phyloP scores from a whole-genome alignment of 441 rosid genomes.

The Pelargonium cotyledonis region DNA sequence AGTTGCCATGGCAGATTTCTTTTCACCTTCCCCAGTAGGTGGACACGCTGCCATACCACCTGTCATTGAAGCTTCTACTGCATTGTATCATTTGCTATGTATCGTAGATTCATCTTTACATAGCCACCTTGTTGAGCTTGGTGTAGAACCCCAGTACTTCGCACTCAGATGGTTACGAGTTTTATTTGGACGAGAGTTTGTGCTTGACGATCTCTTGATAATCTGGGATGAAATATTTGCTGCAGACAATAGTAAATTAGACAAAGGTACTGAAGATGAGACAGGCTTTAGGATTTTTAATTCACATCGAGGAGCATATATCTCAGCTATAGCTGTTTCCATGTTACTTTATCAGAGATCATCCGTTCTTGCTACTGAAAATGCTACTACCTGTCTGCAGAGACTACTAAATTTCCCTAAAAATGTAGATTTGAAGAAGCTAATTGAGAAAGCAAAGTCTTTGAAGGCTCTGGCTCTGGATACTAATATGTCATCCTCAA shows the following conservation, averaged over 20 bases:
- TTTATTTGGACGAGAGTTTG: slow-evolving; percentile 83
- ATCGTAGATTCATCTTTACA: slow-evolving; percentile 74
- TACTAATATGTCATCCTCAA: slow-evolving; percentile 30
- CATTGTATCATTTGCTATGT: slow-evolving; percentile 67
- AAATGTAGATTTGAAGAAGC: slow-evolving; percentile 47
- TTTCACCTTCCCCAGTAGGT: slow-evolving; percentile 40
- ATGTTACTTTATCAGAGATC: slow-evolving; percentile 80
- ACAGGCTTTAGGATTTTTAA: slow-evolving; percentile 40
- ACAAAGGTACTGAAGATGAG: slow-evolving; percentile 25
- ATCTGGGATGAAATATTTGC: slow-evolving; percentile 92
- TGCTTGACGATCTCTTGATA: slow-evolving; percentile 59
- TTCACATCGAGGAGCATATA: slow-evolving; percentile 70
- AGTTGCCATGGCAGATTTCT: slow-evolving; percentile 80
- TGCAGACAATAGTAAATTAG: slow-evolving; percentile 41
- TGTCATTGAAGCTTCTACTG: slow-evolving; percentile 81
- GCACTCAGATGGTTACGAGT: slow-evolving; percentile 94
- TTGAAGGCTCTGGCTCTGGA: slow-evolving; percentile 57
- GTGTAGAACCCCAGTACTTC: slow-evolving; percentile 96
- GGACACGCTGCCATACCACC: slow-evolving; percentile 69
- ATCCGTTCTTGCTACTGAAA: slow-evolving; percentile 83
- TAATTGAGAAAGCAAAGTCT: slow-evolving; percentile 69
- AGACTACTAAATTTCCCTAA: slow-evolving; percentile 78
- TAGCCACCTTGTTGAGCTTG: slow-evolving; percentile 80
- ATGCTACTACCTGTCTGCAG: slow-evolving; percentile 82
- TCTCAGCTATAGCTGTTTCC: slow-evolving; percentile 68